Evolutionary conservation across 2,329 filamentous ascomycete species (phyloP), one percentile per base, ranked within the genome.

Genomic region (Teratosphaeria gauchensis): DNA sequence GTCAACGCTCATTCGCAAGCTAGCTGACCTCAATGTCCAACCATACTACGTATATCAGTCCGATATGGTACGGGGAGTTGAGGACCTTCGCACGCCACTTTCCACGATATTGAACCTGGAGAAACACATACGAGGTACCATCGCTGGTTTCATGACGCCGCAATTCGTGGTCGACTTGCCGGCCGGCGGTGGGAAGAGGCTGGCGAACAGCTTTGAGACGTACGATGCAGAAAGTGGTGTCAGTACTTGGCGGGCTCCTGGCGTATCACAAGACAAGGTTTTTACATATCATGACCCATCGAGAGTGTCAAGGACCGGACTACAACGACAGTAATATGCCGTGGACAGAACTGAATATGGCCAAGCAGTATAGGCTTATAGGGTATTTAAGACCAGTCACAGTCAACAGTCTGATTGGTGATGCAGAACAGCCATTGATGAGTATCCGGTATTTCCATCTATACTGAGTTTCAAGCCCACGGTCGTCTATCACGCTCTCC

Each of bases 1-100:
- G 77, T 74, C 74, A 5, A 65, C 65, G 3, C 73, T 86, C 48
- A 82, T 86, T 46, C 75, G 77, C 33, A 74, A 69, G 54, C 74
- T 86, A 28, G 79, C 80, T 1, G 77, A 82, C 62, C 81, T 82
- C 60, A 81, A 80, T 51, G 78, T 86, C 53, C 73, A 78, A 55
- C 84, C 84, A 5, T 86, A 86, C 69, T 87, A 87, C 64, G 79
- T 87, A 56, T 87, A 86, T 69, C 83, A 85, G 66, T 81, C 80
- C 53, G 84, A 87, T 68, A 82, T 86, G 78, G 82, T 85, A 8
- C 71, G 75, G 31, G 80, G 78, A 52, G 76, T 83, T 2, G 84
- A 87, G 72, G 83, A 87, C 64, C 74, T 86, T 24, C 80, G 84
- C 7, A 87, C 84, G 0, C 82, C 83, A 1, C 75, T 87, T 11